Evolutionary conservation across 106 monocot genomes (phyloP), one percentile per base, ranked within the genome.

Genomic region (Posidonia australis): DNA sequence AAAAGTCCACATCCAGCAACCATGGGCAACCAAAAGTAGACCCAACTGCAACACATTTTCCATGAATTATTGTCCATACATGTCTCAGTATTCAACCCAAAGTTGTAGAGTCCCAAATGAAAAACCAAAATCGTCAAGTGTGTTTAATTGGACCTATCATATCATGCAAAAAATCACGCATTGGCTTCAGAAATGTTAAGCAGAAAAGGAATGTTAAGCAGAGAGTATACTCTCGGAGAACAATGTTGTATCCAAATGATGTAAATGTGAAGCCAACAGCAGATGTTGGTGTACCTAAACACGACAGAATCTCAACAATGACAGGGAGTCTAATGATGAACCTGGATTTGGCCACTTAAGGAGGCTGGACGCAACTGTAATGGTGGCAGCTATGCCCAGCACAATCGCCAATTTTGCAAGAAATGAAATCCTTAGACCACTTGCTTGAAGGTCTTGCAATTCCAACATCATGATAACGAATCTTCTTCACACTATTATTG

Each of bases 21-120:
- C 86, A 92, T 92, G 18, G 87, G 81, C 77, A 92, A 82, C 92
- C 86, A 92, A 82, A 92, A 92, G 70, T 92, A 92, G 67, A 92
- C 69, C 92, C 86, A 92, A 69, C 92, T 92, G 75, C 5, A 82
- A 66, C 3, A 36, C 57, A 43, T 57, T 65, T 65, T 16, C 13
- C 22, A 49, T 58, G 28, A 29, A 3, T 58, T 58, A 18, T 58
- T 22, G 21, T 28, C 14, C n/a, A n/a, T n/a, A 53, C 22, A 11
- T 13, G 48, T 49, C 3, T 49, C 12, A 16, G 48, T 49, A 49
- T 49, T 4, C n/a, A 10, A 0, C 17, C 48, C 13, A 17, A 49
- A n/a, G 48, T 36, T 36, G 36, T n/a, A n/a, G 36, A 4, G 36
- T 36, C 36, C 36, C 36, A 36, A n/a, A 36, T 36, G 7, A 36